Base-by-base conservation (phyloP, 2,329 filamentous ascomycete genomes). In the Calonectria hongkongensis region DNA sequence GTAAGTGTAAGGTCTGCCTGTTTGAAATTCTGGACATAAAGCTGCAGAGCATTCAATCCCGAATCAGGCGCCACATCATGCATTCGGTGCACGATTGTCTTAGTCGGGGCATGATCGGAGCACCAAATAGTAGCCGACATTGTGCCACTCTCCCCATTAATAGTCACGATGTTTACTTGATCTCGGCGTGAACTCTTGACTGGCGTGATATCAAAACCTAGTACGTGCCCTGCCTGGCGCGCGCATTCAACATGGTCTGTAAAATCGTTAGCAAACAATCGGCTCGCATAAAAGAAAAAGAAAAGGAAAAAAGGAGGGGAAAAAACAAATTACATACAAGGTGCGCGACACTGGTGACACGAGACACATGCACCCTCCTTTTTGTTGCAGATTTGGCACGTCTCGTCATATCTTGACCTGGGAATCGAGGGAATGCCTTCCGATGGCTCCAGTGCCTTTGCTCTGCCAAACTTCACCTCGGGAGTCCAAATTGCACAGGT, bases 51-150 rank as follows among this genome's bases (percentile, higher is more conserved):
- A 78, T 93, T 97, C 66, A 92, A 85, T n/a, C 92, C 92, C n/a
- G 88, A 88, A 25, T 93, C 92, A 68, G 93, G 92, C 13, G 94
- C 92, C 27, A 90, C 82, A 76, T 98, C 95, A 74, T 94, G 90
- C 87, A 98, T 95, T 13, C 88, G 90, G 84, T 98, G 94, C 9
- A 97, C 87, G 47, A 91, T 88, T 1, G 91, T 91, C 83, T 95
- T 95, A 51, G 91, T 87, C 4, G 91, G 89, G n/a, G 89, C 85
- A 82, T 99, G 97, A 66, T 97, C 94, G 81, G 96, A 95, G 87
- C 97, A 99, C 94, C 95, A 98, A 9, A 98, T 89, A 8, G 90
- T 92, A 2, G 97, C 94, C n/a, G 92, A 92, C 88, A 97, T 94
- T n/a, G 89, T 90, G 16, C 97, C 97, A 39, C 89, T 93, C 81